These are phyloP conservation scores for Paecilomyces variotii DNA, from an alignment of 2,329 filamentous ascomycete genomes.

Conservation along the genomic window DNA sequence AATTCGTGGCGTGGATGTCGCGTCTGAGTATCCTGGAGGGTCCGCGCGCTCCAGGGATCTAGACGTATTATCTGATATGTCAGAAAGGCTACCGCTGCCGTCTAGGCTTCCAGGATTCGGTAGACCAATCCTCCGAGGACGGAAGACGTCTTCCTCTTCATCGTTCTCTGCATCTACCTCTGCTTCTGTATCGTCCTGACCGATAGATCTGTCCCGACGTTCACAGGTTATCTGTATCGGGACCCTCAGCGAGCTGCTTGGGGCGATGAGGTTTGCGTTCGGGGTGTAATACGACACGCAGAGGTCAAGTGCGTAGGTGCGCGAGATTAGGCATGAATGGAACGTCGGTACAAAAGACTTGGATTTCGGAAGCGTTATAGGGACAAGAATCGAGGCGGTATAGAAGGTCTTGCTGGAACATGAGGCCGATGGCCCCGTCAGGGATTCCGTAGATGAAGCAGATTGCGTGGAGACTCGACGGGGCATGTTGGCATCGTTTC, in stretches of 20 bases:
- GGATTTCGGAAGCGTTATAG: slow-evolving; percentile 51
- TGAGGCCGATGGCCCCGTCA: slow-evolving; percentile 25
- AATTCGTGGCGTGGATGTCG: not conserved
- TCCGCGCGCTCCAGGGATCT: not conserved
- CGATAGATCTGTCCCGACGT: not conserved
- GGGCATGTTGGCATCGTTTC: slow-evolving; percentile 16
- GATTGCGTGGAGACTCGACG: slow-evolving; percentile 22
- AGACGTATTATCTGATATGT: not conserved
- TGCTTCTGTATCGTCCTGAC: not conserved
- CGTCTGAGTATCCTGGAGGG: not conserved
- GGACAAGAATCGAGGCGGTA: slow-evolving; percentile 55
- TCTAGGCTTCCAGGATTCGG: slow-evolving; percentile 4
- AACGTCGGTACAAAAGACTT: slow-evolving; percentile 62
- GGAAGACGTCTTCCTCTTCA: slow-evolving; percentile 21
- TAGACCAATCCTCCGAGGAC: slow-evolving; percentile 17
- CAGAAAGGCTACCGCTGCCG: not conserved
- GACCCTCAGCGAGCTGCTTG: slow-evolving; percentile 32
- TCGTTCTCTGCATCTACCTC: slow-evolving; percentile 8
- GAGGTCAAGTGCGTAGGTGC: slow-evolving; percentile 55
- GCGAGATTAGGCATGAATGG: slow-evolving; percentile 59
- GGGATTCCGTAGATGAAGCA: slow-evolving; percentile 19
- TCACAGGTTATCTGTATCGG: slow-evolving; percentile 35
- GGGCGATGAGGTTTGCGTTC: slow-evolving; percentile 32
- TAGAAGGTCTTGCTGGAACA: slow-evolving; percentile 48
- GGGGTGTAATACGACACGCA: slow-evolving; percentile 48